A percentile compares a stretch with the other conserved stretches of the same genome.
These are phyloP conservation scores for Blastobotrys arbuscula DNA, from an alignment of 1,139 yeast genomes.

Conservation along the genomic window DNA sequence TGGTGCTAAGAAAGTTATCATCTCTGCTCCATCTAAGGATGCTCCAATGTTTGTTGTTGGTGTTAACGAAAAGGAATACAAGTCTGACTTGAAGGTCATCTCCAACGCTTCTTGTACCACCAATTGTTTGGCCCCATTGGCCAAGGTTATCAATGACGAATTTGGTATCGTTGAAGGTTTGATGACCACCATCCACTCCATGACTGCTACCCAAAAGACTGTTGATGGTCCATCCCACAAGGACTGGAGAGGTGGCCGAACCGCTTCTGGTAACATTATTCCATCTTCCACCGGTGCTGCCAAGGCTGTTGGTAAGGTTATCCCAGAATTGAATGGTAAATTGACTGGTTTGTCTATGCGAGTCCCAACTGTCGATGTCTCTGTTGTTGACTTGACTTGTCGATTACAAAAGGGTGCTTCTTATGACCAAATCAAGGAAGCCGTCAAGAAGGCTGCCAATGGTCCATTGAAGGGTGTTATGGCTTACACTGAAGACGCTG, in stretches of 20 bases:
- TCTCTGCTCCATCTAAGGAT: conserved; percentile 82
- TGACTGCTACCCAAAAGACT: conserved; percentile 87
- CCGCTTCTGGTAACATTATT: conserved; percentile 85
- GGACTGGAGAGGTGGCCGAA: conserved; percentile 95
- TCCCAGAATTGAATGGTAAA: conserved; percentile 82
- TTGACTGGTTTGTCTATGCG: conserved; percentile 86
- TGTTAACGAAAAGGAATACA: conserved; percentile 71
- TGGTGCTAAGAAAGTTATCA: conserved; percentile 86
- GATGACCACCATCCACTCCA: conserved; percentile 88
- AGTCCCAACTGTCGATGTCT: conserved; percentile 83
- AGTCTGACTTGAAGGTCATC: conserved; percentile 61
- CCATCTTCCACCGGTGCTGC: conserved; percentile 94
- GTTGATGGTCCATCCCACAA: conserved; percentile 90
- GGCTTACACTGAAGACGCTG: conserved; percentile 83
- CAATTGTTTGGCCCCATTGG: conserved; percentile 85
- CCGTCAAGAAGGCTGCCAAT: conserved; percentile 54
- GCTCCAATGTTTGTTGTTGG: conserved; percentile 89
- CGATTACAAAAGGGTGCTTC: conserved; percentile 65
- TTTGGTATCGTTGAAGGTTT: conserved; percentile 83
- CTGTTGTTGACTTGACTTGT: conserved; percentile 69
- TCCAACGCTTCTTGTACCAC: conserved; percentile 91
- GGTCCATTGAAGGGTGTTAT: conserved; percentile 68
- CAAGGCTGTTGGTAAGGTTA: conserved; percentile 87
- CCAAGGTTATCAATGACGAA: conserved; percentile 73
- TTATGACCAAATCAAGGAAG: conserved; percentile 70